Percentiles rank a stretch among this genome's conserved stretches.
Evolutionary conservation across 2,329 filamentous ascomycete species (phyloP).

Genomic region (Fusarium hainanense): DNA sequence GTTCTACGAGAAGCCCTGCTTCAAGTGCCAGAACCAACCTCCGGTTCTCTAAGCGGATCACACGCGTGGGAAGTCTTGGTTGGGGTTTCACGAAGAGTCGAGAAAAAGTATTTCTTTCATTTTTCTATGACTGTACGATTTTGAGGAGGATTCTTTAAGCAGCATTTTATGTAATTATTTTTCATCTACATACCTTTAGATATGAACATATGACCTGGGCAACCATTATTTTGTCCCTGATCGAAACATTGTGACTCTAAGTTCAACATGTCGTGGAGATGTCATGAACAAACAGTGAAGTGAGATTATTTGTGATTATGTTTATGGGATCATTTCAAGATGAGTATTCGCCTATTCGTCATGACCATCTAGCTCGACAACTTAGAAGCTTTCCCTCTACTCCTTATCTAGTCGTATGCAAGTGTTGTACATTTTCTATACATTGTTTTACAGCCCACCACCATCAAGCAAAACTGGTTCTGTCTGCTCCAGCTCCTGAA

Average conservation of each 20-base stretch:
- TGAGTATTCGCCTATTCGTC: background rate
- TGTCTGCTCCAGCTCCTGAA: background rate
- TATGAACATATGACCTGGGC: slow-evolving; percentile 34
- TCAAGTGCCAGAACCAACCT: slow-evolving; percentile 17
- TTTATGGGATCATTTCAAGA: background rate
- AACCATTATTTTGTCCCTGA: slow-evolving; percentile 22
- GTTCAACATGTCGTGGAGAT: background rate
- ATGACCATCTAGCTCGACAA: background rate
- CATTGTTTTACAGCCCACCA: background rate
- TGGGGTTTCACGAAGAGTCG: background rate
- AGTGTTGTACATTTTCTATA: background rate
- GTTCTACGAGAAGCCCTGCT: slow-evolving; percentile 33
- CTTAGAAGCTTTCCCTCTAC: background rate
- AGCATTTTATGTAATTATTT: slow-evolving; percentile 37
- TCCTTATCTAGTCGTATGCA: background rate
- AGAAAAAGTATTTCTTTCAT: slow-evolving; percentile 16
- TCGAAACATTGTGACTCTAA: background rate
- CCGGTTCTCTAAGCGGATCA: background rate
- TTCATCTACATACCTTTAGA: slow-evolving; percentile 14
- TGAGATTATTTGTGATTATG: background rate
- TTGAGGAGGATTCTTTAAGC: slow-evolving; percentile 3
- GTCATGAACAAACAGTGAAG: background rate
- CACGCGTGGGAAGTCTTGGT: background rate
- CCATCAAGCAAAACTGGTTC: rapidly evolving
- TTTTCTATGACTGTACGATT: slow-evolving; percentile 20